Evolutionary conservation across 1,284 basidiomycete species (phyloP), one percentile per base, ranked within the genome.

Genomic region (Austropuccinia psidii): DNA sequence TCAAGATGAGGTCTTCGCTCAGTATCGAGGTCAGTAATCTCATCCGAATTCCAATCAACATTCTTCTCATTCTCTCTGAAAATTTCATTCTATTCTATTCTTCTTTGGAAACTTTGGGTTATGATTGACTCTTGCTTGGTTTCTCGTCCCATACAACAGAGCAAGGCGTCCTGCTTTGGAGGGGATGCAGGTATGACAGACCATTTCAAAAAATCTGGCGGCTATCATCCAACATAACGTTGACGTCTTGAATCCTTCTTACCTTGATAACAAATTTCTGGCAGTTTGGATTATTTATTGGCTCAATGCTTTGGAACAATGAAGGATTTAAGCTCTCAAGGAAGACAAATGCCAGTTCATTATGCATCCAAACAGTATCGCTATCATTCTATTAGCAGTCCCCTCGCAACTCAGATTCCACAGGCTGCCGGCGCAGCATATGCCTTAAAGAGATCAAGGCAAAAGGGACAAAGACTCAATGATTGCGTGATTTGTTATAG

Each of bases 361-460:
- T 93, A 93, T 80, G 90, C 91, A 8, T 92, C 91, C 4, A 85
- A 86, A 1, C 83, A 87, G 73, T 86, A 90, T 76, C 92, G 95
- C 80, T 95, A 95, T 80, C 91, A 94, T 81, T 92, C 90, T 35
- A 94, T 97, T 76, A 95, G 93, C 4, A 93, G 90, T 11, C 90
- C 93, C 0, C 84, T 97, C n/a, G 91, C 90, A 1, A 97, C 93
- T 0, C 93, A 97, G 82, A 93, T 97, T 76, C 94, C 93, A 0
- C 93, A 96, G 82, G 94, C 93, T 7, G 93, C 93, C 0, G 94
- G 94, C 5, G 91, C 95, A 4, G 93, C 86, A 0, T 96, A 90
- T 79, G 91, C 93, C 0, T 84, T 97, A 68, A 90, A 90, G 79
- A 86, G 91, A 4, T 88, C 89, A 75, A 85, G 89, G 65, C 85